Evolutionary conservation across 805 yeast genomes (phyloP).

Genomic region (Danielia reshetovae): DNA sequence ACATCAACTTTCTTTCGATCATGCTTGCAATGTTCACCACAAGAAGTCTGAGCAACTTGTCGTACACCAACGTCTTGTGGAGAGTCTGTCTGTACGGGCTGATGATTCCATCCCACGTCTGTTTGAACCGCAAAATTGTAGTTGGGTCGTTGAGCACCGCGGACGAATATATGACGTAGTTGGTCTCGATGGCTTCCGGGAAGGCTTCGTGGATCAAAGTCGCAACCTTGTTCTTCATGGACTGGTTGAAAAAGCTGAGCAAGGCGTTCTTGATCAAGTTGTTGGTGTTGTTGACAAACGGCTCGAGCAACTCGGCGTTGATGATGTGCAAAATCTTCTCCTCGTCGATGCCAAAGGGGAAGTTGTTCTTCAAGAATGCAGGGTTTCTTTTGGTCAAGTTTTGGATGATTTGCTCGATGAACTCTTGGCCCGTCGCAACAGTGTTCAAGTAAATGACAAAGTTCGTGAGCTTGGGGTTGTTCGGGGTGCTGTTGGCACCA

Average conservation of each 20-base stretch:
- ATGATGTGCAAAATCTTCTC: constrained; percentile 30
- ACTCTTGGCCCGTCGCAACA: constrained; percentile 56
- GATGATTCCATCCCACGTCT: constrained; percentile 61
- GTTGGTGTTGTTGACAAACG: constrained; percentile 26
- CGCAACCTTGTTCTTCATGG: constrained; percentile 42
- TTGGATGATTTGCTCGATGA: constrained; percentile 50
- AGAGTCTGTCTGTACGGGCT: constrained; percentile 62
- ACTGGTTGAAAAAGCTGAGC: constrained; percentile 45
- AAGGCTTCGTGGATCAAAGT: constrained; percentile 42
- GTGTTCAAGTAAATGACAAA: constrained; percentile 73
- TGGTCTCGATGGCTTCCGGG: constrained; percentile 30
- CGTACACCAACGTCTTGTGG: constrained; percentile 48
- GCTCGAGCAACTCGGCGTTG: constrained; percentile 27
- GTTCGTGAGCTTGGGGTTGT: constrained; percentile 46
- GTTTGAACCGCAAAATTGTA: constrained; percentile 47
- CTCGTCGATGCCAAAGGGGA: constrained; percentile 36
- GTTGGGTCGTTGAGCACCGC: constrained; percentile 25
- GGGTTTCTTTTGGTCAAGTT: constrained; percentile 29
- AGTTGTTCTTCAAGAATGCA: constrained; percentile 20
- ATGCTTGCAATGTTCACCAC: constrained; percentile 36
- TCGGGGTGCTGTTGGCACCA: constrained; percentile 30
- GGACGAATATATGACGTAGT: constrained; percentile 29
- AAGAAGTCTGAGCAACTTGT: constrained; percentile 43
- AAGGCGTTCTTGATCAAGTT: constrained; percentile 35
- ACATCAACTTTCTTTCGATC: constrained; percentile 52